These are phyloP conservation scores for Cenchrus fungigraminus DNA, from an alignment of 176 grass and related monocot species.

Conservation along the genomic window DNA sequence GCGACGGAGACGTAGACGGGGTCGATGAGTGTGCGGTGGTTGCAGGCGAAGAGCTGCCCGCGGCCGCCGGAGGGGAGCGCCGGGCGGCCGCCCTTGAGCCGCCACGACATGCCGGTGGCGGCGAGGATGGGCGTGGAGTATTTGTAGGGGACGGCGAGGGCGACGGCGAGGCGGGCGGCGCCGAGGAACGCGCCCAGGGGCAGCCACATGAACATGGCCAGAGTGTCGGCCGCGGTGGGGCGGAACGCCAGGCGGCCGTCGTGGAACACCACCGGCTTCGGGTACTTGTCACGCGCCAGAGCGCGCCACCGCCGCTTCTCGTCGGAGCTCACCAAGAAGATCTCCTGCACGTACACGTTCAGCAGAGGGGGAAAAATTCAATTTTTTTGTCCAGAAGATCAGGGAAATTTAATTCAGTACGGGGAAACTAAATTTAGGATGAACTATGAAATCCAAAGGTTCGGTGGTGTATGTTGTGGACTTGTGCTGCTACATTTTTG, in stretches of 20 bases:
- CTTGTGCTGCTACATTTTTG: background rate
- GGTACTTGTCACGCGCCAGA: slow-evolving; percentile 44
- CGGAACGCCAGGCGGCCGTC: slow-evolving; percentile 70
- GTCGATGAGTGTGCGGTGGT: slow-evolving; percentile 85
- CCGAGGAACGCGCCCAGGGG: slow-evolving; percentile 45
- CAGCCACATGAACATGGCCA: slow-evolving; percentile 73
- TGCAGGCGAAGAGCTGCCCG: slow-evolving; percentile 67
- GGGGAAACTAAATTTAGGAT: background rate
- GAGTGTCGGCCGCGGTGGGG: slow-evolving; percentile 48
- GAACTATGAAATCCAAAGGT: background rate
- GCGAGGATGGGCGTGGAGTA: slow-evolving; percentile 62
- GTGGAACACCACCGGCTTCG: slow-evolving; percentile 68
- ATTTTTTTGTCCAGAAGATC: no score
- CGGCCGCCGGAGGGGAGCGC: background rate
- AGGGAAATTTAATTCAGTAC: no score
- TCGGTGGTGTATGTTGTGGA: background rate
- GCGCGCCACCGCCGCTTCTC: slow-evolving; percentile 32
- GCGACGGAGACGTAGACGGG: slow-evolving; percentile 69
- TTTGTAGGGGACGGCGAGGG: slow-evolving; percentile 53
- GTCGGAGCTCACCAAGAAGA: slow-evolving; percentile 45
- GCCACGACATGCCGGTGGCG: slow-evolving; percentile 61
- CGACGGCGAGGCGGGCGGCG: slow-evolving; percentile 38
- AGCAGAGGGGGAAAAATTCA: no score
- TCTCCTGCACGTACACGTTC: slow-evolving; percentile 41
- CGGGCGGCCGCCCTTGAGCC: slow-evolving; percentile 24